Evolutionary conservation across 2,329 filamentous ascomycete genomes (phyloP).

Genomic region (Ascosphaera acerosa): DNA sequence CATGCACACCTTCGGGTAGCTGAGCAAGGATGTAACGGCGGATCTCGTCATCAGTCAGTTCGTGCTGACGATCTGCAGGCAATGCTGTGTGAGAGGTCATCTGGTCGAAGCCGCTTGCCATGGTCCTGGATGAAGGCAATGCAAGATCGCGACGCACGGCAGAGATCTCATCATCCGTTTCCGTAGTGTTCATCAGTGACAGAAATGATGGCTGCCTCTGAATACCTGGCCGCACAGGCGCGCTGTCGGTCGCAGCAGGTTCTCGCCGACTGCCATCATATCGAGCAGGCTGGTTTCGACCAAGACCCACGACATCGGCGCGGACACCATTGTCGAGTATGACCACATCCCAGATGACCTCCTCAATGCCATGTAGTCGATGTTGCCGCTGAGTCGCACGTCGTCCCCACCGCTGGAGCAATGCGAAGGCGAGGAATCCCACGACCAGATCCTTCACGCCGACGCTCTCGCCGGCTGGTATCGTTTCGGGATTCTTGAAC

Average conservation of each 20-base stretch:
- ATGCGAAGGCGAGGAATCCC: slow-evolving; percentile 20
- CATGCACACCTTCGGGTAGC: slow-evolving; percentile 17
- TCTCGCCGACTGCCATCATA: slow-evolving; percentile 13
- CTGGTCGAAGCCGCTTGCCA: slow-evolving; percentile 7
- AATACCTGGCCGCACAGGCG: slow-evolving; percentile 30
- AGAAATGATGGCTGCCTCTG: too few relatives aligned
- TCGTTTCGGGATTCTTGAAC: slow-evolving; percentile 15
- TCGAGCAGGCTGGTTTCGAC: slow-evolving; percentile 14
- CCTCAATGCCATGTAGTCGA: slow-evolving; percentile 18
- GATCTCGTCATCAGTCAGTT: slow-evolving; percentile 21
- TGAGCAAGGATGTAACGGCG: slow-evolving; percentile 23
- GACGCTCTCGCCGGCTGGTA: slow-evolving; percentile 12
- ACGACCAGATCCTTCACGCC: slow-evolving; percentile 20
- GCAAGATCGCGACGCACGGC: slow-evolving; percentile 16
- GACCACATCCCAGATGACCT: slow-evolving; percentile 23
- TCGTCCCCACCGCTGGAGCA: slow-evolving; percentile 22
- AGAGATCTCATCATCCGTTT: slow-evolving; percentile 15
- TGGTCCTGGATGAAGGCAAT: too few relatives aligned
- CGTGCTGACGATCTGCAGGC: slow-evolving; percentile 14
- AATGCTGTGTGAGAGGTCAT: slow-evolving; percentile 10
- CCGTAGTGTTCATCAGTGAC: slow-evolving; percentile 10
- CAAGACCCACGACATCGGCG: slow-evolving; percentile 23
- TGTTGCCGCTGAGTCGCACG: slow-evolving; percentile 19
- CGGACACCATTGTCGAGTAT: slow-evolving; percentile 22
- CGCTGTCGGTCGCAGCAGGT: slow-evolving; percentile 20